These are phyloP conservation scores for Physcomitrium patens DNA, from an alignment of 225 moss, liverwort and hornwort genomes.

Conservation along the genomic window DNA sequence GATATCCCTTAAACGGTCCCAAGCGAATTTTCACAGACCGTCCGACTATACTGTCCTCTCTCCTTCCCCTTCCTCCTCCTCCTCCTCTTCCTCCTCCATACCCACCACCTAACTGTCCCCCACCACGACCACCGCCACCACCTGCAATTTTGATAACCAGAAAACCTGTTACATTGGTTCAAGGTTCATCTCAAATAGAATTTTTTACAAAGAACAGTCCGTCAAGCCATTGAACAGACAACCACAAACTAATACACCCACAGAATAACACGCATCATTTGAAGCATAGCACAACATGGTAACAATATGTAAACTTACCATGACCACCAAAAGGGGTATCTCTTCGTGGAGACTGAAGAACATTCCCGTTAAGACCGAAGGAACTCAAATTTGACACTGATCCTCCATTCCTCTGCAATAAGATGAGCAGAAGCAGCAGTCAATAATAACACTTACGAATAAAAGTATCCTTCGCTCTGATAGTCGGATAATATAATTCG, in stretches of 20 bases:
- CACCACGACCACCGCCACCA: conserved; percentile 47
- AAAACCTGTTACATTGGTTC: too few species aligned
- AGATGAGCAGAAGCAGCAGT: not conserved
- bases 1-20: conserved; percentile 92
- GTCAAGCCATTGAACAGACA: too few species aligned
- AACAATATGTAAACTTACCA: conserved; percentile 32
- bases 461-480: not conserved
- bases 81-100: conserved; percentile 84
- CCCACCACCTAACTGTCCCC: conserved; percentile 53
- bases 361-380: conserved; percentile 60
- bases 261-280: too few species aligned
- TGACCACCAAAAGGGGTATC: conserved; percentile 48
- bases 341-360: conserved; percentile 94
- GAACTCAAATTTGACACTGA: conserved; percentile 48
- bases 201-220: too few species aligned
- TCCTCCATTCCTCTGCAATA: conserved; percentile 54
- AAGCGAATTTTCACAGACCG: conserved; percentile 92
- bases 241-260: too few species aligned
- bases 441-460: conserved; percentile 13
- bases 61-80: conserved; percentile 64
- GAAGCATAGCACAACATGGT: too few species aligned
- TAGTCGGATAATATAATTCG: not conserved
- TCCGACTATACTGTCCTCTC: conserved; percentile 90
- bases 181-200: too few species aligned
- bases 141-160: conserved; percentile 48